A percentile compares a stretch with the other conserved stretches of the same genome.
These are phyloP conservation scores for Helianthus tuberosus DNA, from an alignment of 129 eudicot genomes.

Conservation along the genomic window DNA sequence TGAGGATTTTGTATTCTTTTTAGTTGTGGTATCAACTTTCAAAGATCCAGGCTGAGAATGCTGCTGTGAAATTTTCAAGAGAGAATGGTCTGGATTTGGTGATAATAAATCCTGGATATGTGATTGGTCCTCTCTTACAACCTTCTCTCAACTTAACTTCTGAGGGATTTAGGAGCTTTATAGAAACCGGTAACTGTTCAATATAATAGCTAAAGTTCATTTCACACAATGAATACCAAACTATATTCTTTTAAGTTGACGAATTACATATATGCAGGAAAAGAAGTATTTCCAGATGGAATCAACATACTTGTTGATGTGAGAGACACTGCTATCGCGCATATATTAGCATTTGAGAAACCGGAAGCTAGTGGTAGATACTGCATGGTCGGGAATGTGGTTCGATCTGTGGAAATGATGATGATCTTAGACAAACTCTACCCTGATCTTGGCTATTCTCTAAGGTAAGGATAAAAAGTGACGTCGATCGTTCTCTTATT, in stretches of 20 bases:
- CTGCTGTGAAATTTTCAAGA: slow-evolving; percentile 46
- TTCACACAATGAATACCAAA: background rate
- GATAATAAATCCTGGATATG: slow-evolving; percentile 48
- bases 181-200: slow-evolving; percentile 28
- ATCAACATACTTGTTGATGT: slow-evolving; percentile 43
- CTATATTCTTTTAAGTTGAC: background rate
- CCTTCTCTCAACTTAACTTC: slow-evolving; percentile 42
- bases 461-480: slow-evolving; percentile 17
- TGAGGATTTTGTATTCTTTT: background rate
- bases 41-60: slow-evolving; percentile 60
- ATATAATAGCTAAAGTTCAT: background rate
- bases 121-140: slow-evolving; percentile 59
- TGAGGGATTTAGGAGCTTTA: slow-evolving; percentile 33
- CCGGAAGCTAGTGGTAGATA: slow-evolving; percentile 62
- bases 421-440: slow-evolving; percentile 31
- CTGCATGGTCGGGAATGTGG: slow-evolving; percentile 21
- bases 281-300: slow-evolving; percentile 30
- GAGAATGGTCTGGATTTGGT: slow-evolving; percentile 54
- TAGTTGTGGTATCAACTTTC: slow-evolving; percentile 56
- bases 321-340: slow-evolving; percentile 57
- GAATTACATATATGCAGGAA: slow-evolving; percentile 28
- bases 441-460: slow-evolving; percentile 33
- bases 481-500: no score
- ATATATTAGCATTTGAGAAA: slow-evolving; percentile 53
- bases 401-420: slow-evolving; percentile 24